Evolutionary conservation across 2,329 filamentous ascomycete genomes (phyloP).

Genomic region (Nigrograna mackinnonii): DNA sequence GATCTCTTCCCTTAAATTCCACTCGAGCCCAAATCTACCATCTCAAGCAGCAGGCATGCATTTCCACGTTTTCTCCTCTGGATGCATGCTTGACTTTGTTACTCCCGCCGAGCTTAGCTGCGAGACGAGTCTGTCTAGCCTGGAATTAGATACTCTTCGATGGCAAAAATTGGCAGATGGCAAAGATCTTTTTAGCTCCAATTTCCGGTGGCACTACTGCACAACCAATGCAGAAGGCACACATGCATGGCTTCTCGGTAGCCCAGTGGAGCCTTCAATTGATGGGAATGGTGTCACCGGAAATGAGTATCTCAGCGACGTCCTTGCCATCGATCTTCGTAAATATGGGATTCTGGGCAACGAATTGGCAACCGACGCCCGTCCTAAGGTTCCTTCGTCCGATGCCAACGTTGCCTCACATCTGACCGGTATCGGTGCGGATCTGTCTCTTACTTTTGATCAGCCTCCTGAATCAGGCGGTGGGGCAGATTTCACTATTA

Average conservation of each 20-base stretch:
- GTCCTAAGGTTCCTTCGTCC: constrained; percentile 50
- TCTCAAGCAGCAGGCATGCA: constrained; percentile 90
- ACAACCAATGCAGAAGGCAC: constrained; percentile 94
- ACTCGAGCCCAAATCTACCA: constrained; percentile 83
- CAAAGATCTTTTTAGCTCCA: constrained; percentile 85
- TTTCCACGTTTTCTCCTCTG: constrained; percentile 93
- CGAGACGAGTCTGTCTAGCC: constrained; percentile 86
- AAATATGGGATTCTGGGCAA: constrained; percentile 90
- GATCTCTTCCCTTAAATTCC: constrained; percentile 88
- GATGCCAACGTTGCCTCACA: constrained; percentile 57
- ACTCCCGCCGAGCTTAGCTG: constrained; percentile 89
- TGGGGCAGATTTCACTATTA: constrained; percentile 89
- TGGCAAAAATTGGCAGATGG: constrained; percentile 97
- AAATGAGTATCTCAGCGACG: constrained; percentile 92
- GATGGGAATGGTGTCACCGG: constrained; percentile 71
- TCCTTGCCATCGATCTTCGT: constrained; percentile 90
- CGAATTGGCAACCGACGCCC: constrained; percentile 56
- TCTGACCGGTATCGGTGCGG: constrained; percentile 73
- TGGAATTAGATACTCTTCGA: constrained; percentile 83
- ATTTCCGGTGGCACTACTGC: constrained; percentile 98
- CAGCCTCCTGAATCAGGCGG: constrained; percentile 81
- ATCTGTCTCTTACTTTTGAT: constrained; percentile 87
- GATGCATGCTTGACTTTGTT: constrained; percentile 89
- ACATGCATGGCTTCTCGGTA: constrained; percentile 96
- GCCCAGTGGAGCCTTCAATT: constrained; percentile 71